A percentile compares a stretch with the other conserved stretches of the same genome.
phyloP scores from a whole-genome alignment of 1,284 basidiomycete species.

The Ceratobasidium papillatum region DNA sequence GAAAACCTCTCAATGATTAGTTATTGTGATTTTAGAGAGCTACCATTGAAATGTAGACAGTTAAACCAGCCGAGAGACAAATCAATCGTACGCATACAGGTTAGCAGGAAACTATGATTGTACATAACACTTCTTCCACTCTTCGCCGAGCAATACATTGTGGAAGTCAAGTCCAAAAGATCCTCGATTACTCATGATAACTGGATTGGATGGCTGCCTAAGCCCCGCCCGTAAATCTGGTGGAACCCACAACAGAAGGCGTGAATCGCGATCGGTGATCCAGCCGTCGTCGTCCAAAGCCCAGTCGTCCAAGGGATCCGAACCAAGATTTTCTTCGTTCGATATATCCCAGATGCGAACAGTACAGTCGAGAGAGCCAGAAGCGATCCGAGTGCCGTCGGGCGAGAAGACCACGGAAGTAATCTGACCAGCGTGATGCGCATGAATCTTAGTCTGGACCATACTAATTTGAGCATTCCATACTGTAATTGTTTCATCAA shows the following conservation, averaged over 20 bases:
- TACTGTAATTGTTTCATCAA: not conserved
- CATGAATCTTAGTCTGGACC: not conserved
- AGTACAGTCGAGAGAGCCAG: conserved; percentile 39
- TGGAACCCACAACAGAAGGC: not conserved
- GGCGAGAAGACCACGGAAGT: conserved; percentile 32
- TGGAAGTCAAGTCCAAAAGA: not conserved
- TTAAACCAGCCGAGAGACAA: too few relatives aligned
- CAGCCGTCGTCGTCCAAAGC: not conserved
- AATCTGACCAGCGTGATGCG: not conserved
- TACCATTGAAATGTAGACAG: too few relatives aligned
- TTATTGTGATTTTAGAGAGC: too few relatives aligned
- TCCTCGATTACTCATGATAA: not conserved
- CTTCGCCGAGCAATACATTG: not conserved
- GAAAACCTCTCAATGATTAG: too few relatives aligned
- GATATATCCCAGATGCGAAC: not conserved
- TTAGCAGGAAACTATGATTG: not conserved
- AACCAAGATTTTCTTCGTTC: not conserved
- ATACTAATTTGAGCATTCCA: not conserved
- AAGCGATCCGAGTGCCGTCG: conserved; percentile 38
- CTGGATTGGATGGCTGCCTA: not conserved
- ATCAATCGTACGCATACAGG: not conserved
- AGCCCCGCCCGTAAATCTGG: not conserved
- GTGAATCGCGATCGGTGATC: not conserved
- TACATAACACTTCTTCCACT: not conserved
- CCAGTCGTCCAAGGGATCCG: not conserved